Percentiles rank a stretch among this genome's conserved stretches.
These are phyloP conservation scores for Blastomyces emzantsi DNA, from an alignment of 2,329 filamentous ascomycete genomes.

Conservation along the genomic window DNA sequence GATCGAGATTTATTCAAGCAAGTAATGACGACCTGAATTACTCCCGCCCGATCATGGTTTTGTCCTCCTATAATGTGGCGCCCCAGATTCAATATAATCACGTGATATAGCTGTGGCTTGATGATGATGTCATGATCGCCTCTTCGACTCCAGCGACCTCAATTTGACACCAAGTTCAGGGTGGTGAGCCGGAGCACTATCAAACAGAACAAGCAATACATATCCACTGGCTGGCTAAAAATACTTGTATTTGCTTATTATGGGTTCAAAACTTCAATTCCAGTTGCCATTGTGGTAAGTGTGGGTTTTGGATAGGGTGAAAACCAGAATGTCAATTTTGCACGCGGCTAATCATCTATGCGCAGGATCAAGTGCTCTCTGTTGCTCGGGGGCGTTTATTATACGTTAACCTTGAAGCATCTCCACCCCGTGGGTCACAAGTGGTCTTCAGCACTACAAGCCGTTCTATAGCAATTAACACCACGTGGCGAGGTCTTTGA, in stretches of 20 bases:
- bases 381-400: no score
- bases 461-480: not conserved
- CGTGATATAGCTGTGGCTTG: not conserved
- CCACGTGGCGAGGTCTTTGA: not conserved
- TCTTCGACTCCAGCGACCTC: not conserved
- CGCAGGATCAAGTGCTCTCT: not conserved
- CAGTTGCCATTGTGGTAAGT: not conserved
- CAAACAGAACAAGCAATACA: no score
- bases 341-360: not conserved
- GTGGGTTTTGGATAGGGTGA: not conserved
- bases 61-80: no score
- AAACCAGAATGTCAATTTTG: not conserved
- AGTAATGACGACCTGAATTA: no score
- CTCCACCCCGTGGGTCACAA: not conserved
- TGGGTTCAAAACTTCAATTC: not conserved
- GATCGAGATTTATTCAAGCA: not conserved
- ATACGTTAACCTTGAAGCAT: not conserved
- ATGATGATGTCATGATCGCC: not conserved
- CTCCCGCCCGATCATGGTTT: no score
- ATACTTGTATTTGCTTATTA: not conserved
- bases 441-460: not conserved
- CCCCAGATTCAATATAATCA: not conserved
- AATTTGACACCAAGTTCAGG: not conserved
- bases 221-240: not conserved
- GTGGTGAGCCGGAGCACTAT: no score